Percentiles rank a stretch among this genome's conserved stretches.
Evolutionary conservation across 2,329 filamentous ascomycete species (phyloP).

Genomic region (Thelonectria rubi): DNA sequence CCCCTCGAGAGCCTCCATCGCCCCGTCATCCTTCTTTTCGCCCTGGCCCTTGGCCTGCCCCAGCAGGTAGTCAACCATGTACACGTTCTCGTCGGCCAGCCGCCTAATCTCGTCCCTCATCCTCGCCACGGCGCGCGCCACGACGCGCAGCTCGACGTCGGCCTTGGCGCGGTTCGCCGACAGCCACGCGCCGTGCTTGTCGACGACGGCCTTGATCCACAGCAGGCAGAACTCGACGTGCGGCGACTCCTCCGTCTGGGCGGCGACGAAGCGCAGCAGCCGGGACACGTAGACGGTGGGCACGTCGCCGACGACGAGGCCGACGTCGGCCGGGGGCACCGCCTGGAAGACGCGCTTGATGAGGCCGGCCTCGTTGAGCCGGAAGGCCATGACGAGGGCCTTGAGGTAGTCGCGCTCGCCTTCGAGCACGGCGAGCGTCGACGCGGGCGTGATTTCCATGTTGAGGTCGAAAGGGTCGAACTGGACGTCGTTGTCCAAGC

Average conservation of each 20-base stretch:
- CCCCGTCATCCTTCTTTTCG: slow-evolving; percentile 37
- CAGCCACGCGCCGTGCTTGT: slow-evolving; percentile 85
- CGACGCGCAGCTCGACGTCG: slow-evolving; percentile 83
- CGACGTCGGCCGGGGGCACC: slow-evolving; percentile 78
- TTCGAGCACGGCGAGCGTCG: slow-evolving; percentile 75
- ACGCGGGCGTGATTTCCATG: slow-evolving; percentile 89
- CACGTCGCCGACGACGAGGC: slow-evolving; percentile 79
- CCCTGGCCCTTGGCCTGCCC: slow-evolving; percentile 55
- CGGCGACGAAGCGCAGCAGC: slow-evolving; percentile 85
- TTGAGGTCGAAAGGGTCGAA: slow-evolving; percentile 98
- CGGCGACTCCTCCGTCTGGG: slow-evolving; percentile 87
- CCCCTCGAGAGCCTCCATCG: slow-evolving; percentile 27
- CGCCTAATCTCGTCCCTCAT: slow-evolving; percentile 85
- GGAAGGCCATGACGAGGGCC: slow-evolving; percentile 95
- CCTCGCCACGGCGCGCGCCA: slow-evolving; percentile 80
- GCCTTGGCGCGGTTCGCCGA: slow-evolving; percentile 82
- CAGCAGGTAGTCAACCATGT: slow-evolving; percentile 85
- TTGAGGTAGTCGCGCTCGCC: slow-evolving; percentile 84
- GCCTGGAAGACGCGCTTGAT: slow-evolving; percentile 87
- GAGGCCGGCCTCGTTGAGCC: slow-evolving; percentile 85
- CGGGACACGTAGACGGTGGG: slow-evolving; percentile 88
- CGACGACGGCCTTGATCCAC: slow-evolving; percentile 87
- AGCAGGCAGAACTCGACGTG: slow-evolving; percentile 94
- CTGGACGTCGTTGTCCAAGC: slow-evolving; percentile 80
- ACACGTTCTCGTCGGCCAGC: slow-evolving; percentile 87